These are phyloP conservation scores for Phytophthora pini DNA, from an alignment of 352 stramenopile species.

Conservation along the genomic window DNA sequence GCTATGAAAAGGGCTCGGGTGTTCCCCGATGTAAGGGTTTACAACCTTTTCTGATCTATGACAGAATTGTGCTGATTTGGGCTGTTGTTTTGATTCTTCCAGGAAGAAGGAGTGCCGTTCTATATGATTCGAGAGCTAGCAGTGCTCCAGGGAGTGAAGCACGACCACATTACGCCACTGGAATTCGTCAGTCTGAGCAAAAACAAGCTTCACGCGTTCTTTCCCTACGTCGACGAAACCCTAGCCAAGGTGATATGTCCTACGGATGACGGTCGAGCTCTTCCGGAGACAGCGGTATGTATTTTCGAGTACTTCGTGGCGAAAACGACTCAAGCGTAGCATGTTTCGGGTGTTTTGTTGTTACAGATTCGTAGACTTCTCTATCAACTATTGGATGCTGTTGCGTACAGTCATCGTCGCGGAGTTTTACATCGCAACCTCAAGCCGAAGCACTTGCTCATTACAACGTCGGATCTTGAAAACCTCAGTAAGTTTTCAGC, in stretches of 20 bases:
- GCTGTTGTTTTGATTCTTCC: no score
- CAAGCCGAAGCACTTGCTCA: constrained; percentile 91
- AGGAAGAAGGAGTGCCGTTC: constrained; percentile 89
- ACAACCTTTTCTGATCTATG: no score
- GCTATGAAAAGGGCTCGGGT: constrained; percentile 82
- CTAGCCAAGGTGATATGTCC: constrained; percentile 87
- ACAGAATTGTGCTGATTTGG: no score
- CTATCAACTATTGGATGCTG: constrained; percentile 87
- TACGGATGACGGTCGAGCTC: constrained; percentile 62
- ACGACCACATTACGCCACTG: constrained; percentile 82
- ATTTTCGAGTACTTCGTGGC: not conserved
- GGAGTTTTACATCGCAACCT: constrained; percentile 92
- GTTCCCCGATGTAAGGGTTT: constrained; percentile 60
- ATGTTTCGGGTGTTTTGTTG: no score
- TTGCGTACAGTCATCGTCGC: constrained; percentile 89
- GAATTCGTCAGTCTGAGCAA: constrained; percentile 80
- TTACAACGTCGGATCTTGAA: constrained; percentile 70
- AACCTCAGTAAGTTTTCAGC: constrained; percentile 52
- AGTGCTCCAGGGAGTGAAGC: constrained; percentile 75
- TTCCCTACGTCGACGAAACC: constrained; percentile 86
- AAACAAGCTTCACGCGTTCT: constrained; percentile 86
- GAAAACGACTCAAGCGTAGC: no score
- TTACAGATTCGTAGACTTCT: constrained; percentile 76
- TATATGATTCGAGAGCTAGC: constrained; percentile 90
- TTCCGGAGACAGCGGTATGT: constrained; percentile 65